These are phyloP conservation scores for Fremontodendron californicum DNA, from an alignment of 345 rosid species.

Conservation along the genomic window DNA sequence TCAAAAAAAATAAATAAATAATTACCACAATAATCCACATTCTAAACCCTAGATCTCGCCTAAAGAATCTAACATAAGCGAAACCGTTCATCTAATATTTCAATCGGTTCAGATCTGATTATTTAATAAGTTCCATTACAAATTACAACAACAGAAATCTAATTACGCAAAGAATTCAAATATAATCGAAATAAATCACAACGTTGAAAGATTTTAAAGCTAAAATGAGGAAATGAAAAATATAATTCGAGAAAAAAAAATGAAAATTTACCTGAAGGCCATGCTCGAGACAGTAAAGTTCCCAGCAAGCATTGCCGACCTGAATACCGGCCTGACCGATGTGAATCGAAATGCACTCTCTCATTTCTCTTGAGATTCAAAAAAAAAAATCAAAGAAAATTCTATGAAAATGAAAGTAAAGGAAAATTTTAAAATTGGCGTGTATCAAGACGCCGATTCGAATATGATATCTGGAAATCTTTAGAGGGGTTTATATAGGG, in stretches of 20 bases:
- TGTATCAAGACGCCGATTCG: constrained; percentile 2
- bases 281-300: constrained; percentile 8
- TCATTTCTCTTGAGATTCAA: neutral
- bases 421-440: no score
- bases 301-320: constrained; percentile 8
- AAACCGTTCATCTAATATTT: neutral
- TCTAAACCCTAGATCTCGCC: neutral
- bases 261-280: constrained; percentile 3
- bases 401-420: no score
- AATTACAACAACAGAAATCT: no score
- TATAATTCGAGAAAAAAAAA: neutral
- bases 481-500: neutral
- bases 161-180: neutral
- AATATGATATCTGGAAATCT: neutral
- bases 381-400: neutral
- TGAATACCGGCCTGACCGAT: constrained; percentile 9
- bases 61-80: neutral
- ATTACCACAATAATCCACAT: neutral
- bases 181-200: neutral
- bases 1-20: no score
- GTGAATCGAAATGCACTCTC: constrained; percentile 4
- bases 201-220: neutral
- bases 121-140: neutral
- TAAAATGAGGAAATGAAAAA: no score
- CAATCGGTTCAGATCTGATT: neutral